Evolutionary conservation across 2,329 filamentous ascomycete species (phyloP), one percentile per base, ranked within the genome.

Genomic region (Pseudogymnoascus verrucosus): DNA sequence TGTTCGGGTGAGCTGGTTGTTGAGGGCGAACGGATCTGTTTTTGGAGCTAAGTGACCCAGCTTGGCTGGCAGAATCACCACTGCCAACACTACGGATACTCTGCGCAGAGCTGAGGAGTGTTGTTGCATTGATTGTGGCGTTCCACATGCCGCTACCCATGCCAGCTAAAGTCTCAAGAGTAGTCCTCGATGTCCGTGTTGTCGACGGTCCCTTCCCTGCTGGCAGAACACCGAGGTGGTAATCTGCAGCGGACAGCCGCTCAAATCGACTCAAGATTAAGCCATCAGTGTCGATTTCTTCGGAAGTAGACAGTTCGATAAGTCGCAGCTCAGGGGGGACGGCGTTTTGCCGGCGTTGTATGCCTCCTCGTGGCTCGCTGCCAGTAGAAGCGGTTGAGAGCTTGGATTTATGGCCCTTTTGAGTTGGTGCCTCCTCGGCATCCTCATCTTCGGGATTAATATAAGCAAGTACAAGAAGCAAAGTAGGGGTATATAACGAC

Each of bases 381-480:
- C 80, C 77, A 4, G 76, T 77, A 1, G 83, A 83, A 11, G 78
- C 72, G 6, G 76, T 78, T 2, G 82, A 84, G 7, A 37, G 34
- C 63, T 71, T 70, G 3, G 70, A 70, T 65, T 72, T 72, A 21
- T 74, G 72, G 31, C 69, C 73, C 63, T 76, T 78, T 67, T 79
- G 80, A 11, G 74, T 77, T 34, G 76, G 74, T 39, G 67, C 63
- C 54, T 74, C 67, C 64, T 75, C 69, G 11, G 69, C 67, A 1
- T 77, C 74, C 1, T 89, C 83, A 7, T 87, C 81, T 54, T 91
- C 89, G 39, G 88, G 85, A 65, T 88, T 88, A 71, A 92, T 87
- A 77, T 96, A 97, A 73, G 93, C 93, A 78, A 99, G 88, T 71
- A 98, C 89, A 71, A 96, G 84, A 76, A 99, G 83, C 69, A 96